phyloP scores from a whole-genome alignment of 495 filamentous ascomycete species.

The Pseudomonodictys pantanalensis region DNA sequence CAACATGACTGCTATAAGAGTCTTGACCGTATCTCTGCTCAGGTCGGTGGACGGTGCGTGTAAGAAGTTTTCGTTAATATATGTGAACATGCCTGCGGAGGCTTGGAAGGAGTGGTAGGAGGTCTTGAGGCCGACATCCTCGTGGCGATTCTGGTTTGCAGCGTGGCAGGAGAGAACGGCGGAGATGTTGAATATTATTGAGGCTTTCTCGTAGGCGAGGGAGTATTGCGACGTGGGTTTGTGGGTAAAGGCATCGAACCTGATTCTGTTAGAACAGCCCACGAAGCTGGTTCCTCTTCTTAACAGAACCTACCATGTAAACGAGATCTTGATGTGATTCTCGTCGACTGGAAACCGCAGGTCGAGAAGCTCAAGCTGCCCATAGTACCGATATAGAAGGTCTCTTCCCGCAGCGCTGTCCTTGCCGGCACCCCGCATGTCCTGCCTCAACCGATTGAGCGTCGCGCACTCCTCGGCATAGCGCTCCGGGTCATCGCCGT shows the following conservation, averaged over 20 bases:
- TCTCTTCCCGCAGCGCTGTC: slow-evolving; percentile 94
- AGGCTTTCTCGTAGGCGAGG: slow-evolving; percentile 95
- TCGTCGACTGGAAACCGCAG: slow-evolving; percentile 96
- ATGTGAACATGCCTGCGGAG: slow-evolving; percentile 97
- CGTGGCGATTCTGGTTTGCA: slow-evolving; percentile 84
- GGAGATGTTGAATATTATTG: slow-evolving; percentile 99
- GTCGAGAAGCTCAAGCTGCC: slow-evolving; percentile 91
- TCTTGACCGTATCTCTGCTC: slow-evolving; percentile 91
- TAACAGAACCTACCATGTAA: slow-evolving; percentile 99
- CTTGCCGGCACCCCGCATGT: slow-evolving; percentile 96
- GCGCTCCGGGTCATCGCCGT: slow-evolving; percentile 93
- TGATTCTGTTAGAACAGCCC: slow-evolving; percentile 46
- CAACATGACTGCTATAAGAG: slow-evolving; percentile 85
- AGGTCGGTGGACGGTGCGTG: slow-evolving; percentile 94
- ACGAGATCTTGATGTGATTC: slow-evolving; percentile 97
- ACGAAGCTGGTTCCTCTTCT: no score
- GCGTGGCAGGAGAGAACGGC: slow-evolving; percentile 96
- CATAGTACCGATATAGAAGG: slow-evolving; percentile 94
- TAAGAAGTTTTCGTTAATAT: slow-evolving; percentile 98
- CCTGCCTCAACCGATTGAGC: slow-evolving; percentile 94
- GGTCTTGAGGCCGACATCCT: slow-evolving; percentile 90
- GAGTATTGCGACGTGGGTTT: slow-evolving; percentile 95
- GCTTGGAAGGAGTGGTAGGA: slow-evolving; percentile 98
- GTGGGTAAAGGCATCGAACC: slow-evolving; percentile 98
- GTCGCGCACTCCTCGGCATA: slow-evolving; percentile 93